Conservation (phyloP, 495 filamentous ascomycete genomes). For the Daldinia caldariorum region DNA sequence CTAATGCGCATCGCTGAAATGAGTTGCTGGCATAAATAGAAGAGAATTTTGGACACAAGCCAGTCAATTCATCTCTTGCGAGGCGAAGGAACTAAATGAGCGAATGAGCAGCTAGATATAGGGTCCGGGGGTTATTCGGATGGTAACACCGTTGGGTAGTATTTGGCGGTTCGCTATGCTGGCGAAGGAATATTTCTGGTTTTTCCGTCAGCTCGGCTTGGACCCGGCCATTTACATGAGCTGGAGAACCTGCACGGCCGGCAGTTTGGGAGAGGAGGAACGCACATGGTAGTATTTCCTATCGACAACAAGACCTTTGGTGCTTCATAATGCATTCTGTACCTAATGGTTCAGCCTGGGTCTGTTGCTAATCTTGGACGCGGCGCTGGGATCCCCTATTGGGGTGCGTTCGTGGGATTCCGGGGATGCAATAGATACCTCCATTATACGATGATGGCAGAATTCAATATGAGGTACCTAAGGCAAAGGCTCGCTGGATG, state of each 20-base stretch:
- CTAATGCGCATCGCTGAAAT: neutral
- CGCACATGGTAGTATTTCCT: conserved; percentile 26
- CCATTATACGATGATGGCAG: neutral
- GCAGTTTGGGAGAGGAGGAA: conserved; percentile 1
- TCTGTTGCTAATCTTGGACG: neutral
- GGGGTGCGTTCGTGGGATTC: neutral
- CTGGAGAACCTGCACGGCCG: conserved; percentile 15
- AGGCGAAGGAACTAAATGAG: conserved; percentile 21
- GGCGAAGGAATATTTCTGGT: conserved; percentile 4
- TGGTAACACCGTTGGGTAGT: conserved; percentile 25
- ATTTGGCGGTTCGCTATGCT: conserved; percentile 14
- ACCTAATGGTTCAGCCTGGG: too few relatives aligned
- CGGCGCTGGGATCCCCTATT: neutral
- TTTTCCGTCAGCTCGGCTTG: conserved; percentile 4
- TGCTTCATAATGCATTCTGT: neutral
- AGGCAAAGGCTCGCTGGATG: neutral
- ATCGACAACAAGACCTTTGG: neutral
- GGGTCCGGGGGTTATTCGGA: conserved; percentile 6
- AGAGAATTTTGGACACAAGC: neutral
- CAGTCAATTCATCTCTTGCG: neutral
- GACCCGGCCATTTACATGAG: conserved; percentile 38
- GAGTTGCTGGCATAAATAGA: neutral
- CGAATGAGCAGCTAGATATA: conserved; percentile 9
- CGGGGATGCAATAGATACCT: neutral
- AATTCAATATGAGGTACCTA: neutral